phyloP scores from a whole-genome alignment of 2,329 filamentous ascomycete genomes.

The Sclerotinia glacialis region DNA sequence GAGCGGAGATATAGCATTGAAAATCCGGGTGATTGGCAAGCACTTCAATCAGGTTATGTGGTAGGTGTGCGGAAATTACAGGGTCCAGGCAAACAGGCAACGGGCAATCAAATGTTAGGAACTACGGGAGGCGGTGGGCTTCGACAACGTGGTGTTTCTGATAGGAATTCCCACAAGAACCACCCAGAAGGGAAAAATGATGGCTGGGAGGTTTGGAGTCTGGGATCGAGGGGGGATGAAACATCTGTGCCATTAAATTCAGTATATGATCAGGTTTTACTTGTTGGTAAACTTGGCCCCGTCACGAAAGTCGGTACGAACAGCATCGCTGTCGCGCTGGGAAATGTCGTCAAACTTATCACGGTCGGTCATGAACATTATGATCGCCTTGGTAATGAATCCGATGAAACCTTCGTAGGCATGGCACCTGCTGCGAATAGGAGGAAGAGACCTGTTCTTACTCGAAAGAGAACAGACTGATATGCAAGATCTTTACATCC shows the following conservation, averaged over 20 bases:
- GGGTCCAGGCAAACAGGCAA: conserved; percentile 25
- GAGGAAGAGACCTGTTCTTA: conserved; percentile 16
- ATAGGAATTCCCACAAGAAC: not conserved
- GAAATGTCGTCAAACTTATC: conserved; percentile 70
- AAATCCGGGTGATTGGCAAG: conserved; percentile 65
- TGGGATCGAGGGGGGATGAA: conserved; percentile 46
- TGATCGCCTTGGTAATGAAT: conserved; percentile 41
- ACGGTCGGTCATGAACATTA: conserved; percentile 65
- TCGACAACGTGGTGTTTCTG: conserved; percentile 26
- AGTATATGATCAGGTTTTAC: conserved; percentile 48
- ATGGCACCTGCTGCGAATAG: conserved; percentile 26
- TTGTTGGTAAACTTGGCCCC: conserved; percentile 65
- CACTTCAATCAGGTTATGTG: conserved; percentile 57
- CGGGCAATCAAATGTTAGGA: not conserved
- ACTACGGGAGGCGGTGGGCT: conserved; percentile 21
- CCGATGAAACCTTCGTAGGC: conserved; percentile 34
- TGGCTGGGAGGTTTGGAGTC: conserved; percentile 53
- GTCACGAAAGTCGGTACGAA: conserved; percentile 59
- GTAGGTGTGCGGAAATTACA: conserved; percentile 58
- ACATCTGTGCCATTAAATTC: conserved; percentile 25
- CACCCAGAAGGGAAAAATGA: conserved; percentile 29
- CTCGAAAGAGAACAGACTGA: conserved; percentile 18
- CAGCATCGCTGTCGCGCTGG: conserved; percentile 68
- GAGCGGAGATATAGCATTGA: conserved; percentile 53
- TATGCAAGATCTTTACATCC: not conserved